Evolutionary conservation across 108 stramenopile species (phyloP).

Genomic region (Fragilariopsis cylindrus): DNA sequence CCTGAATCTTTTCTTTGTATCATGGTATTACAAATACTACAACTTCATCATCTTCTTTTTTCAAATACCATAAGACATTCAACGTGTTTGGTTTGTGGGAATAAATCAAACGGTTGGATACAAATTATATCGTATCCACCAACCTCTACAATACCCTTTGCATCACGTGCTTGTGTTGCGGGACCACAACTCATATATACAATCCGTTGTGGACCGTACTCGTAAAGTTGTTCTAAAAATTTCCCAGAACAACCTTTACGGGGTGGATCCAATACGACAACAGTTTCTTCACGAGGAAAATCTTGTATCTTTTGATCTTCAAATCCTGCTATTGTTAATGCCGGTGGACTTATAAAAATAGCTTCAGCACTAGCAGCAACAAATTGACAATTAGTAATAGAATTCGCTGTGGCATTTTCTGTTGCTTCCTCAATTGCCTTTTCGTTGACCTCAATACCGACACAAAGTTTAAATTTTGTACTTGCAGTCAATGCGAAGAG

Average conservation of each 20-base stretch:
- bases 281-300: conserved; percentile 83
- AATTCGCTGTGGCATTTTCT: conserved; percentile 82
- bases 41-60: conserved; percentile 13
- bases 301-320: conserved; percentile 48
- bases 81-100: conserved; percentile 96
- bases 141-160: conserved; percentile 67
- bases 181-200: conserved; percentile 98
- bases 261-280: conserved; percentile 96
- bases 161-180: conserved; percentile 95
- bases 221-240: conserved; percentile 90
- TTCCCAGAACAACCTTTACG: conserved; percentile 91
- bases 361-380: conserved; percentile 87
- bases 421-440: conserved; percentile 85
- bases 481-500: conserved; percentile 86
- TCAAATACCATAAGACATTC: conserved; percentile 96
- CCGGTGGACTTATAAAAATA: conserved; percentile 69
- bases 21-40: neutral
- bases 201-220: conserved; percentile 81
- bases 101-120: conserved; percentile 94
- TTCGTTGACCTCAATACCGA: conserved; percentile 94
- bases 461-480: conserved; percentile 72
- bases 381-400: conserved; percentile 84
- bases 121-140: conserved; percentile 81
- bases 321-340: conserved; percentile 12
- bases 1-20: too few relatives aligned